Evolutionary conservation across 495 filamentous ascomycete genomes (phyloP), one percentile per base, ranked within the genome.

Genomic region (Lindgomyces ingoldianus): DNA sequence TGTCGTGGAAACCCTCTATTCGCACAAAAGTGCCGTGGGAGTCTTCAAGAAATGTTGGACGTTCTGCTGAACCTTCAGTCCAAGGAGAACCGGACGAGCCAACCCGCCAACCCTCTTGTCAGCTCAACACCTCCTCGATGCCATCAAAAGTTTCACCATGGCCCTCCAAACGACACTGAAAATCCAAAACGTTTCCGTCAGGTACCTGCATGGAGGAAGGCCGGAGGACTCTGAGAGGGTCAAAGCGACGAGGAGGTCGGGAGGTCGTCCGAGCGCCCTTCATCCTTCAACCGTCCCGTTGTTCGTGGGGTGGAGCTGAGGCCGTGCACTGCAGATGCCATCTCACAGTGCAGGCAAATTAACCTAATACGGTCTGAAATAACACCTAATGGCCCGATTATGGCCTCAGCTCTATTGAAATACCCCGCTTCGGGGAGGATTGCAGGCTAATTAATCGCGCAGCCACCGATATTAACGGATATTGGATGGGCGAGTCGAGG

Each of bases 381-480:
- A 12, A 30, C 49, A 50, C 26, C 57, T 18, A 67, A 61, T 56
- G 49, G 45, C 25, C 39, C 52, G 25, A 39, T 39, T 50, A 12
- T 21, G 54, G 52, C 10, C 0, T 4, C n/a, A 19, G 33, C 54
- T 29, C 54, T 58, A 55, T 63, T 24, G 47, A 58, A 67, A 50
- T 29, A 45, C 51, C 44, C 64, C 64, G 52, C 57, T 49, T 59
- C 29, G 2, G 39, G 50, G 2, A 16, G 12, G 50, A 67, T 56
- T 61, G 57, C 41, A 1, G 51, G 44, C 42, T 57, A 67, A 67
- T 67, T 67, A 67, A 30, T 56, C 18, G n/a, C 10, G 52, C 52
- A 30, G 25, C 22, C 29, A 29, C 14, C 33, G 30, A 57, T 51
- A 57, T 64, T 64, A 52, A 51, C 52, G 27, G 33, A 14, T 39